Base-by-base conservation (phyloP, 1,284 basidiomycete genomes). In the Moesziomyces parantarcticus region DNA sequence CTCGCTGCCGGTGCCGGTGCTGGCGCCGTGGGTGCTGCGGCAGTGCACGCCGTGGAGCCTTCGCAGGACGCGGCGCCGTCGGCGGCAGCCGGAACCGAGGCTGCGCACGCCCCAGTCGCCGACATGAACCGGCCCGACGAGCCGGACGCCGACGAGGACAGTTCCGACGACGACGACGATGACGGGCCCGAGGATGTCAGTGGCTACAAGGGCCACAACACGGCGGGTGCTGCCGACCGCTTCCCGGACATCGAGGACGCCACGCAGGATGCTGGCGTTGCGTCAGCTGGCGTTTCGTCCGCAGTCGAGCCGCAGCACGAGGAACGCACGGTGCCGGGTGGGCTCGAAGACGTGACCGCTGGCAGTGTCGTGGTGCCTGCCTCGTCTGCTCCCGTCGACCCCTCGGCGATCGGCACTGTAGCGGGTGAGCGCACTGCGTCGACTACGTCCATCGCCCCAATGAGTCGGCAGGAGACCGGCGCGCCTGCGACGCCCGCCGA, bases 111-210 rank as follows among this genome's bases (percentile, higher is more conserved):
- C 60, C 50, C 59, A 71, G 54, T 25, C 21, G 26, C 34, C 54
- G 56, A 59, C 47, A 77, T 68, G 22, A 50, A 40, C 29, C 79
- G 75, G 39, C 61, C 70, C 29, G 60, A 71, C n/a, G 80, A 77
- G 40, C 69, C 54, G 7, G 58, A 67, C 29, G 58, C 56, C 5
- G 63, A 72, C 20, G 76, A 75, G 32, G 66, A 72, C 51, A 77
- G 75, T 59, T 75, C 72, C 13, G 73, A 76, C 29, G 72, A 75
- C 49, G 78, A 80, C 2, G 77, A 78, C 22, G 77, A 78, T 20
- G 71, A 80, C 3, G 77, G 72, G 5, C 78, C 77, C 5, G 78
- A 80, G 50, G 78, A 80, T 47, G 36, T 80, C 20, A 69, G 58
- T 16, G 73, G 72, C 23, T 74, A 62, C 61, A 61, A 53, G 25